These are phyloP conservation scores for Diversispora epigaea DNA, from an alignment of 192 early-diverging fungal genomes.

Conservation along the genomic window DNA sequence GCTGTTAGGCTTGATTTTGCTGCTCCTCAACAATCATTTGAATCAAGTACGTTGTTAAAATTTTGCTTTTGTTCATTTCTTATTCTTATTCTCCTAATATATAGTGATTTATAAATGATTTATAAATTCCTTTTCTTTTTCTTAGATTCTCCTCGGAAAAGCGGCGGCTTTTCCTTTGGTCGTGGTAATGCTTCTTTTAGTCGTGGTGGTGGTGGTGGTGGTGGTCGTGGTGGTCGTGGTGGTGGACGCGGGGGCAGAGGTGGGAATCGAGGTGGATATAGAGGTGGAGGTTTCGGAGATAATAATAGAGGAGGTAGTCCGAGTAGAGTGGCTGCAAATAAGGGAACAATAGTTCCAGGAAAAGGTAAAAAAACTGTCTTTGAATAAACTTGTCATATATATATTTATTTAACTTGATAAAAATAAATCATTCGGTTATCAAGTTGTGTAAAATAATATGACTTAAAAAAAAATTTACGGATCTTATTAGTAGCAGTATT, in stretches of 20 bases:
- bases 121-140: neutral
- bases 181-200: constrained; percentile 54
- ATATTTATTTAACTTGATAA: no score
- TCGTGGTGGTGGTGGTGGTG: constrained; percentile 41
- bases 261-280: neutral
- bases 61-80: neutral
- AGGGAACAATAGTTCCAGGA: constrained; percentile 6
- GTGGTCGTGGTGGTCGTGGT: neutral
- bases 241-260: constrained; percentile 4
- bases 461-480: no score
- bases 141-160: neutral
- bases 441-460: no score
- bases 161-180: constrained; percentile 50
- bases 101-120: constrained; percentile 33
- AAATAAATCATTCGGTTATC: no score
- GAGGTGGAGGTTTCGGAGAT: neutral
- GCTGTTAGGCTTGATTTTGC: constrained; percentile 86
- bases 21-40: constrained; percentile 41
- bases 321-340: neutral
- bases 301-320: neutral
- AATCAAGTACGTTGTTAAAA: constrained; percentile 10
- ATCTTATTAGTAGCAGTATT: no score
- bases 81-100: constrained; percentile 28
- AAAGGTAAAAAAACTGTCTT: constrained; percentile 16
- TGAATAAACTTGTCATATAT: neutral